Evolutionary conservation across 805 yeast species (phyloP).

Genomic region (Debaryomyces prosopidis): DNA sequence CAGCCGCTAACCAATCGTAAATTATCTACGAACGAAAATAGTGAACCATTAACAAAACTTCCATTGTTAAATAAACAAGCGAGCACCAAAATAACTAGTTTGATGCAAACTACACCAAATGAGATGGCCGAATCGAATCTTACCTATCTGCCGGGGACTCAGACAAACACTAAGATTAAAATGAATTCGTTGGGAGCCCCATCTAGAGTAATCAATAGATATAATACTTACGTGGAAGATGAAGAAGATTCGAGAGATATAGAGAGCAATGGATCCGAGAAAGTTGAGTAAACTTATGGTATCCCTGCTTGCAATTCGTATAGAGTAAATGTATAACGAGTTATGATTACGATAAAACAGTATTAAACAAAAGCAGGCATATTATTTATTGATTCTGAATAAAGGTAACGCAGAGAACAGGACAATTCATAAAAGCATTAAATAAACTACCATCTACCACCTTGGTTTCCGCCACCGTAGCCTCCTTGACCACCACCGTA

Average conservation of each 20-base stretch:
- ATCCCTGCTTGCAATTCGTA: neutral
- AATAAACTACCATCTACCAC: constrained; percentile 6
- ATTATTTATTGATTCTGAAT: too few relatives aligned
- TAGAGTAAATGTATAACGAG: neutral
- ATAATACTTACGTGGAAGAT: constrained; percentile 3
- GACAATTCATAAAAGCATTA: neutral
- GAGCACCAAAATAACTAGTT: constrained; percentile 18
- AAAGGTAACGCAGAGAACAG: too few relatives aligned
- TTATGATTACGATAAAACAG: neutral
- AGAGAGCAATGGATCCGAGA: constrained; percentile 25
- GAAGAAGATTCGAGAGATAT: constrained; percentile 16
- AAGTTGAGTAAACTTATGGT: constrained; percentile 18
- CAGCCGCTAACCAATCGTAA: constrained; percentile 16
- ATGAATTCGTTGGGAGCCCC: constrained; percentile 15
- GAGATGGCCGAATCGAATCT: neutral
- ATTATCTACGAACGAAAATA: constrained; percentile 12
- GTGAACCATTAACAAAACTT: constrained; percentile 13
- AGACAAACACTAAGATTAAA: constrained; percentile 1
- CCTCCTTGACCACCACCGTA: constrained; percentile 9
- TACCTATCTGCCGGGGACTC: constrained; percentile 6
- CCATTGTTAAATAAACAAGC: constrained; percentile 39
- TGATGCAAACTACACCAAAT: neutral
- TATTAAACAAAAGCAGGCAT: neutral
- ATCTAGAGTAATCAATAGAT: constrained; percentile 16
- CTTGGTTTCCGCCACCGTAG: constrained; percentile 10